Conservation (phyloP, 225 moss, liverwort and hornwort genomes). For the Physcomitrium patens region DNA sequence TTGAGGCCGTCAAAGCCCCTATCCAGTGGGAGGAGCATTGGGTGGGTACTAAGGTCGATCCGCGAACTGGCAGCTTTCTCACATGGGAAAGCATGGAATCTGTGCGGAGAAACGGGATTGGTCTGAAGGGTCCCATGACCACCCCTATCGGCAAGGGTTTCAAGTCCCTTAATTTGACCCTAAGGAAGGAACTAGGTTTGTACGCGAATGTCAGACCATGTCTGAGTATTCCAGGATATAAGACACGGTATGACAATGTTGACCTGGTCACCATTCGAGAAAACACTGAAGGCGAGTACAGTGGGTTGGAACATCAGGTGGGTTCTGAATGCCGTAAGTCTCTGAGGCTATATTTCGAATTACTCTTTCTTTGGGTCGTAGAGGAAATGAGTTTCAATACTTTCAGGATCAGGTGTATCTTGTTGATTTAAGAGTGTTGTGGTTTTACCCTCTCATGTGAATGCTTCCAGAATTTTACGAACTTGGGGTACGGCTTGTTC, state of each 20-base stretch:
- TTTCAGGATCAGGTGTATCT: background rate
- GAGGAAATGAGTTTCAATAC: background rate
- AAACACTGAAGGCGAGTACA: slow-evolving; percentile 98
- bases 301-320: slow-evolving; percentile 99
- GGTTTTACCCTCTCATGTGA: background rate
- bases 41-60: slow-evolving; percentile 64
- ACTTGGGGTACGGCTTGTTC: background rate
- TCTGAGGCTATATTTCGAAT: background rate
- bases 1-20: slow-evolving; percentile 81
- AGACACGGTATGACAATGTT: slow-evolving; percentile 93
- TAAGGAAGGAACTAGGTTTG: slow-evolving; percentile 90
- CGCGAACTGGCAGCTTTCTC: slow-evolving; percentile 89
- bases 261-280: slow-evolving; percentile 95
- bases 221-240: slow-evolving; percentile 92
- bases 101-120: slow-evolving; percentile 86
- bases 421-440: slow-evolving; percentile 4
- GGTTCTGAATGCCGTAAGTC: background rate
- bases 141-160: slow-evolving; percentile 98
- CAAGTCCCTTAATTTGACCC: slow-evolving; percentile 85
- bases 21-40: slow-evolving; percentile 92
- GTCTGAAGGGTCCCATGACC: slow-evolving; percentile 96
- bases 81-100: slow-evolving; percentile 99
- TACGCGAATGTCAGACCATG: slow-evolving; percentile 96
- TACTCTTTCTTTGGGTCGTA: slow-evolving; percentile 29
- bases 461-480: background rate